Base-by-base conservation (phyloP, 768 basidiomycete genomes). In the Boletus sensibilis region DNA sequence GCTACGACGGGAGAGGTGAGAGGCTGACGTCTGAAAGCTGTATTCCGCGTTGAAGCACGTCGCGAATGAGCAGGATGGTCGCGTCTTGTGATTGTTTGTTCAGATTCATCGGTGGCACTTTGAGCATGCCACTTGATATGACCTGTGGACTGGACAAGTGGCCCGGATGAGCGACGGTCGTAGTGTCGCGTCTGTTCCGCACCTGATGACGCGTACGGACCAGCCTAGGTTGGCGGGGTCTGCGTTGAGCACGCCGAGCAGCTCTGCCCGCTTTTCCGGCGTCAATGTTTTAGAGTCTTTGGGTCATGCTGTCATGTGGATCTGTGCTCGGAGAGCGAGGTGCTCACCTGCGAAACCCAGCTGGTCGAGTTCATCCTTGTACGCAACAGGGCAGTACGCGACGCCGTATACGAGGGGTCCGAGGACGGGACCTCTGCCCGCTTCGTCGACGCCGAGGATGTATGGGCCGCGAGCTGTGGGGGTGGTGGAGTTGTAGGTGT, bases 371-470 rank as follows among this genome's bases (percentile, higher is more conserved):
- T 83, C 71, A 3, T 87, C 83, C 60, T 85, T 78, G 73, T 91
- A 98, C 23, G 85, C 77, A 4, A 79, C 79, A 3, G 94, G 91
- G 64, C 96, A 98, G 67, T 93, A 98, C 0, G 97, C 95, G 25
- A 96, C 85, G 8, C 91, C 96, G 66, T 99, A 98, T 0, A 99
- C 97, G 57, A 98, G 82, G 0, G 97, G 97, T 1, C 95, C 96
- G 0, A 99, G 77, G 2, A 96, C 96, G 21, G 96, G 97, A 0
- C 97, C 97, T 52, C 97, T 80, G 0, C 97, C 97, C 0, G 97
- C 97, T 70, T 99, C 97, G 71, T 99, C 97, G n/a, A 99, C 94
- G 23, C 97, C 97, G 48, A 99, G 87, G 47, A 98, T 92, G 75
- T 95, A 97, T 0, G 90, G 88, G 0, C 92, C 92, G 1, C 71